These are phyloP conservation scores for Noccaea bulbosa DNA, from an alignment of 345 rosid genomes.

Conservation along the genomic window DNA sequence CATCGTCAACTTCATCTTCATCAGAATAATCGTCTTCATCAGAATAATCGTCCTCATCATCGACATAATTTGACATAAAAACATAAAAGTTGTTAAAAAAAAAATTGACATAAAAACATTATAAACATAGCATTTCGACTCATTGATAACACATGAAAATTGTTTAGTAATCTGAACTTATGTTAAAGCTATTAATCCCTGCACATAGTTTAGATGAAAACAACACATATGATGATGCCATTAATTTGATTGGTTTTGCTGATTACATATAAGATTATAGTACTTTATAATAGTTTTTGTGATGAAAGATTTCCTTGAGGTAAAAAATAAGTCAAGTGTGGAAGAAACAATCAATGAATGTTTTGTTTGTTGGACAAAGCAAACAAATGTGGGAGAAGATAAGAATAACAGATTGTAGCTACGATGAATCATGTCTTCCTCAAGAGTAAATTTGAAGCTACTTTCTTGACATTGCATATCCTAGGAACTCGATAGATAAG, in stretches of 20 bases:
- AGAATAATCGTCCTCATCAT: no score
- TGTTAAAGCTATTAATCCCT: not conserved
- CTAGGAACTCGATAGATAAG: no score
- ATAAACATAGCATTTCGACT: no score
- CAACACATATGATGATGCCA: constrained; percentile 22
- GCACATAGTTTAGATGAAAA: constrained; percentile 20
- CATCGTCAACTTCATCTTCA: no score
- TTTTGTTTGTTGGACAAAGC: constrained; percentile 34
- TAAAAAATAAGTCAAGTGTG: no score
- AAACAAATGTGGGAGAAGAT: constrained; percentile 16
- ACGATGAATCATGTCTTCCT: not conserved
- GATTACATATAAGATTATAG: constrained; percentile 15
- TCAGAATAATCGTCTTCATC: no score
- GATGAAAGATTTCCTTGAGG: not conserved
- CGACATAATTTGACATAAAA: no score
- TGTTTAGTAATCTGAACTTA: not conserved
- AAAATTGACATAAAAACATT: no score
- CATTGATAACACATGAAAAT: not conserved
- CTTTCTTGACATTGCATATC: not conserved
- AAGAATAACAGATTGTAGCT: constrained; percentile 16
- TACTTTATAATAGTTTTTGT: not conserved
- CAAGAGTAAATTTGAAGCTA: not conserved
- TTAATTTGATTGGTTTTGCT: constrained; percentile 27
- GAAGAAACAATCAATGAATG: constrained; percentile 37
- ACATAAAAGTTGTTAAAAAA: no score